Evolutionary conservation across 2,329 filamentous ascomycete species (phyloP), one percentile per base, ranked within the genome.

Genomic region (Periconia sp.): DNA sequence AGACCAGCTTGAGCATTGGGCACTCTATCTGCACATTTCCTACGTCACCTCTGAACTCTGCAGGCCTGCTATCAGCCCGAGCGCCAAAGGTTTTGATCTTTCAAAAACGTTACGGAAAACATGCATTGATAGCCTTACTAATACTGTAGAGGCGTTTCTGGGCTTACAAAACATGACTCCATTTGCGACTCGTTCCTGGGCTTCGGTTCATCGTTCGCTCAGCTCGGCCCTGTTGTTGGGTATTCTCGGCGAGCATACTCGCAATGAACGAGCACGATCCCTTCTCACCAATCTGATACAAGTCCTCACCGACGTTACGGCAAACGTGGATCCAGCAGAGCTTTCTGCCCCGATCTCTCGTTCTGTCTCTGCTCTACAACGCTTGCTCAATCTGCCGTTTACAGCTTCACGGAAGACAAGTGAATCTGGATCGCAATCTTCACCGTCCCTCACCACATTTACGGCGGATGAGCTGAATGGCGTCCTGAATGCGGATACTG

Each of bases 41-140:
- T 87, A 86, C 66, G 81, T 85, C 54, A 80, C 80, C 19, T 85
- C 84, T 5, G 84, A 86, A 69, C 79, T 86, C 31, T 86, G 82
- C 63, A 79, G 84, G 31, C 83, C 84, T 33, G 81, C 83, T 20
- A 78, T 87, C 62, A 85, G 82, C 61, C 77, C 80, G 10, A 73
- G 76, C 42, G 75, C 74, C 9, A 77, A 79, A 40, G 68, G 70
- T 15, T 63, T 73, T 47, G 77, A 79, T 42, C 67, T 78, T 41
- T 74, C 68, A 57, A 76, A 70, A 63, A 79, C 70, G 11, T 77
- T 85, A 64, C 79, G 81, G 42, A 77, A 78, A 49, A 79, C 80
- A 52, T 86, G 83, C 61, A 75, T 86, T 35, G 75, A 80, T 45
- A 82, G 80, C 57, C 72, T 86, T 5, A 79, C 81, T 59, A 77